A percentile compares a stretch with the other conserved stretches of the same genome.
Conservation (phyloP, 75 land plant species). For the Cupressus sempervirens region DNA sequence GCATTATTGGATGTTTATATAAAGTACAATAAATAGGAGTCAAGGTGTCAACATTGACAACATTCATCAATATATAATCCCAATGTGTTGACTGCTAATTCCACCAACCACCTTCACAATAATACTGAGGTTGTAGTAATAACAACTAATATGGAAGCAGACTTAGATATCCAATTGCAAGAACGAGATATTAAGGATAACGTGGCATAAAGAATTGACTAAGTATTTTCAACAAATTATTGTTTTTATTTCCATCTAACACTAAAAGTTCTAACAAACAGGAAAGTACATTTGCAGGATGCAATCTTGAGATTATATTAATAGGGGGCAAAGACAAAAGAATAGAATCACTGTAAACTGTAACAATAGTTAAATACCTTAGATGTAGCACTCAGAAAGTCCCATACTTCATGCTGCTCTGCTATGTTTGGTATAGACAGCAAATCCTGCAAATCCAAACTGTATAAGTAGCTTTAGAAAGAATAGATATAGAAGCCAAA, state of each 20-base stretch:
- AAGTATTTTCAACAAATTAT: neutral
- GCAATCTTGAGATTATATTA: neutral
- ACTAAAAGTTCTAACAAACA: no score
- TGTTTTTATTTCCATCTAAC: neutral
- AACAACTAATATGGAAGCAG: neutral
- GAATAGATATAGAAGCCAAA: constrained; percentile 10
- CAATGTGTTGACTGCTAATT: neutral
- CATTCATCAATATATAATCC: neutral
- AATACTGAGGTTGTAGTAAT: neutral
- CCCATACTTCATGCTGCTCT: constrained; percentile 98
- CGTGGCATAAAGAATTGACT: neutral
- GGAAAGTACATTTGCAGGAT: no score
- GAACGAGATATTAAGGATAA: neutral
- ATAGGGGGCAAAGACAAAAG: neutral
- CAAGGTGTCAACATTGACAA: neutral
- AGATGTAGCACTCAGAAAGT: constrained; percentile 76
- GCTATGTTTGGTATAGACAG: constrained; percentile 93
- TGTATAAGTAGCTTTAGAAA: neutral
- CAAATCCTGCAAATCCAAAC: constrained; percentile 57
- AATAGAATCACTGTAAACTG: neutral
- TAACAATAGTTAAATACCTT: constrained; percentile 36
- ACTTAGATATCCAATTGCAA: neutral
- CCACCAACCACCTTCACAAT: neutral
- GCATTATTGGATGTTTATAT: no score
- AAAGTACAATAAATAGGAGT: no score